Base-by-base conservation (phyloP, 345 rosid genomes). In the Microcos paniculata region DNA sequence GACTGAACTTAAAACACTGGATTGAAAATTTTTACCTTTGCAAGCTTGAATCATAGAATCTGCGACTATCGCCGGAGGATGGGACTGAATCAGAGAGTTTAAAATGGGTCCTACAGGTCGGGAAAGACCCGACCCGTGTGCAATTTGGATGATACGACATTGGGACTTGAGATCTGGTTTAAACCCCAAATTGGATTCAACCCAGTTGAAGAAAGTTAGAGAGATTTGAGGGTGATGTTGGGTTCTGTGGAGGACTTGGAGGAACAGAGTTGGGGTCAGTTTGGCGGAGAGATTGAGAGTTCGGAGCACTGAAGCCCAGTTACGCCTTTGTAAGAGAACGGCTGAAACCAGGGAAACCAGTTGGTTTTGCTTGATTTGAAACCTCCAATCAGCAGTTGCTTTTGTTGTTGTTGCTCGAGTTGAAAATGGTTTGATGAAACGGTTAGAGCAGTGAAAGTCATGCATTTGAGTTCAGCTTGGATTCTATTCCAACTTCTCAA, bases 151-250 rank as follows among this genome's bases (percentile, higher is more conserved):
- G 19, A 84, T 67, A 8, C 75, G 82, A 59, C 93, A 93, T 30
- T 80, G 85, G 12, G 91, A 82, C 45, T 64, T 78, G 49, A 93
- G 85, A 84, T 87, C 90, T 4, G 89, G 94, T 1, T 87, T 81
- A 26, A 93, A 85, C 18, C 81, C 83, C 33, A 87, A 84, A 78
- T 85, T 71, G 52, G 82, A 52, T 72, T 63, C 73, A 19, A 82
- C 88, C 86, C 86, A 88, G 62, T 85, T 84, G 89, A 87, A 91
- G 89, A 93, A 91, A 74, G 70, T 48, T 28, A 93, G 84, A 42
- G 91, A 77, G 53, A 81, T 73, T 63, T 72, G 77, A 23, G 90
- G 88, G 49, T 21, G 52, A 24, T 71, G 38, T 71, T 85, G 81
- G 78, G 89, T 90, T 62, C 77, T 88, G 33, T 28, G 72, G 73